Conservation (phyloP, 345 rosid genomes). For the Gossypium australe region DNA sequence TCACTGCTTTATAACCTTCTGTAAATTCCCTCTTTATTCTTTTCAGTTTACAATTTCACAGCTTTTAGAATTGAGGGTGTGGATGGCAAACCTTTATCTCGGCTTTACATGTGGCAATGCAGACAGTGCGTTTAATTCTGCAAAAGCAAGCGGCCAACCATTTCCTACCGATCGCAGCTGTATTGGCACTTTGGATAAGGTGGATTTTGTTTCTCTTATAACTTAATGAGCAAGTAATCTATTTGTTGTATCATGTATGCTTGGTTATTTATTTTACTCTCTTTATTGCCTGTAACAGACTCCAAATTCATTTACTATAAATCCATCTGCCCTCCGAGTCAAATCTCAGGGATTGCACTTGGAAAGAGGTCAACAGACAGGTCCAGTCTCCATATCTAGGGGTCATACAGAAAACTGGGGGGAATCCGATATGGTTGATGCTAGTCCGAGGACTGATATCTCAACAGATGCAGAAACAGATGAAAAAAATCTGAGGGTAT, state of each 20-base stretch:
- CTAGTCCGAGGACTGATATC: slow-evolving; percentile 81
- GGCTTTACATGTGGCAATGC: slow-evolving; percentile 14
- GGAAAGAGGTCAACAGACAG: slow-evolving; percentile 34
- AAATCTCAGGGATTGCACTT: slow-evolving; percentile 25
- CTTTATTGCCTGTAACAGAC: slow-evolving; percentile 15
- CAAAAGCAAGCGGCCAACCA: slow-evolving; percentile 23
- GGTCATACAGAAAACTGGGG: slow-evolving; percentile 41
- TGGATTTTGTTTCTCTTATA: slow-evolving; percentile 5
- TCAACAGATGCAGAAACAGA: slow-evolving; percentile 93
- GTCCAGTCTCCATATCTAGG: slow-evolving; percentile 33
- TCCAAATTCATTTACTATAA: slow-evolving; percentile 17
- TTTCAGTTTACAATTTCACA: neutral
- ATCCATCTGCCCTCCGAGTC: slow-evolving; percentile 20
- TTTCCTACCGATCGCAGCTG: slow-evolving; percentile 17
- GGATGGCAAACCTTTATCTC: slow-evolving; percentile 8
- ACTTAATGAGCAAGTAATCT: neutral
- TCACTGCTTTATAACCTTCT: too few relatives aligned
- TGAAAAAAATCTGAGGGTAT: slow-evolving; percentile 77
- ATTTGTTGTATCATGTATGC: neutral
- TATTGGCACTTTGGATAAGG: slow-evolving; percentile 28
- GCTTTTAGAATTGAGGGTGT: slow-evolving; percentile 1
- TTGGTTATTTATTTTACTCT: neutral
- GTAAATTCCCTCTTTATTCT: too few relatives aligned
- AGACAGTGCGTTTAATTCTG: slow-evolving; percentile 27
- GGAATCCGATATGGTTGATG: slow-evolving; percentile 75